Conservation (phyloP, 1,139 yeast species). For the Pichia sp. region DNA sequence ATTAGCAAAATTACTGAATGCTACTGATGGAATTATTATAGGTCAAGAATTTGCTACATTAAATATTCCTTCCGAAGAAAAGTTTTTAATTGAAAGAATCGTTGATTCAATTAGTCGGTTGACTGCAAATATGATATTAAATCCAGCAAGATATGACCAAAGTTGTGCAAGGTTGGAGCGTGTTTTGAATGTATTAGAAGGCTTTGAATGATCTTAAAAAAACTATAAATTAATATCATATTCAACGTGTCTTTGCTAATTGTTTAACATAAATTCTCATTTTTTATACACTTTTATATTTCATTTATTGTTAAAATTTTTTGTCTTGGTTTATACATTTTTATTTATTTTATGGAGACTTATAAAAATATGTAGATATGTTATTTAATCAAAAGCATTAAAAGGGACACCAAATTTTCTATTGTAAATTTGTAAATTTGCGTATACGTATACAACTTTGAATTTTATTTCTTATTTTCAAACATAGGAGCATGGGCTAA, state of each 20-base stretch:
- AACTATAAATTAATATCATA: background rate
- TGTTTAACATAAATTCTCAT: background rate
- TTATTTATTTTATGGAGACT: background rate
- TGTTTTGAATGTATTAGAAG: conserved; percentile 81
- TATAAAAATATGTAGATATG: background rate
- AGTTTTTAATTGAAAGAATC: conserved; percentile 72
- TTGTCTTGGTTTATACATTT: background rate
- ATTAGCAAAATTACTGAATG: conserved; percentile 49
- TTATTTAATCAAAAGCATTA: background rate
- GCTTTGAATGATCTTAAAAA: conserved; percentile 37
- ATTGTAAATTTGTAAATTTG: conserved; percentile 35
- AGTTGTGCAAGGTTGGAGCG: conserved; percentile 75
- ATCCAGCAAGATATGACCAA: conserved; percentile 69
- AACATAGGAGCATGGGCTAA: conserved; percentile 83
- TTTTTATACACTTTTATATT: background rate
- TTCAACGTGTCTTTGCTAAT: background rate
- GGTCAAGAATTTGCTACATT: conserved; percentile 69
- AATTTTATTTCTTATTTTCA: background rate
- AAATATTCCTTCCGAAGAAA: conserved; percentile 71
- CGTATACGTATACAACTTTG: background rate
- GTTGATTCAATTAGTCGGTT: conserved; percentile 78
- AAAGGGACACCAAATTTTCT: background rate
- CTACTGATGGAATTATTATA: conserved; percentile 57
- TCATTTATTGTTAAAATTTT: background rate
- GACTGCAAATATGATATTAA: conserved; percentile 84